These are phyloP conservation scores for Colletotrichum destructivum DNA, from an alignment of 2,329 filamentous ascomycete genomes.

Conservation along the genomic window DNA sequence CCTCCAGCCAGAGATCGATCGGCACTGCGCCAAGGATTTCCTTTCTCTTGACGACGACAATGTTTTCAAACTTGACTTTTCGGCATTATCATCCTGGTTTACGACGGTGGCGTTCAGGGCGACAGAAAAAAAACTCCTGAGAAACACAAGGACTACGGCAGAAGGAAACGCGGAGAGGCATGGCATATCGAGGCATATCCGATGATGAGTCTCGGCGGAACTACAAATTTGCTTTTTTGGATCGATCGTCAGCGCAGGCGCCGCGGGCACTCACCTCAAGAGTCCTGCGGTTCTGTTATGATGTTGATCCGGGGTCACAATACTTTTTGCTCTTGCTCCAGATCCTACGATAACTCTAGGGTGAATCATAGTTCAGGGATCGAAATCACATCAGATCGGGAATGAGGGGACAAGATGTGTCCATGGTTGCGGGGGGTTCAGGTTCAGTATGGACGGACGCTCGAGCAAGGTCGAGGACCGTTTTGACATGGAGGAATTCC, in stretches of 20 bases:
- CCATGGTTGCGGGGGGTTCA: not conserved
- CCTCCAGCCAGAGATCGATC: not conserved
- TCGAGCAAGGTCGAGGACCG: constrained; percentile 5
- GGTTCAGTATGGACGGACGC: not conserved
- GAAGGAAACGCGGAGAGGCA: constrained; percentile 22
- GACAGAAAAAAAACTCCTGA: constrained; percentile 24
- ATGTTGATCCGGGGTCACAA: not conserved
- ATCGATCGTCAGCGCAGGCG: not conserved
- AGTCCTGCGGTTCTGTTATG: not conserved
- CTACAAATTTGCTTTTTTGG: constrained; percentile 19
- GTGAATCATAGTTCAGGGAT: constrained; percentile 8
- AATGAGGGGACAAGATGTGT: constrained; percentile 8
- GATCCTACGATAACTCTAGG: not conserved
- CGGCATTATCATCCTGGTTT: constrained; percentile 27
- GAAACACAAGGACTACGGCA: constrained; percentile 15
- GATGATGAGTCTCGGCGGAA: constrained; percentile 25
- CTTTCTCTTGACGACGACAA: constrained; percentile 36
- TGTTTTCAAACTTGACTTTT: constrained; percentile 13
- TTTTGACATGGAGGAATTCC: not conserved
- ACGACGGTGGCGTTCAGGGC: constrained; percentile 30
- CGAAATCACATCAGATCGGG: not conserved
- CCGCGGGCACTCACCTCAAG: not conserved
- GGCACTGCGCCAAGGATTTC: constrained; percentile 3
- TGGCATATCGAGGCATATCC: constrained; percentile 20
- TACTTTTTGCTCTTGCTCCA: constrained; percentile 33